Conservation (phyloP, 1,284 basidiomycete genomes). For the Ceratobasidium sp. region DNA sequence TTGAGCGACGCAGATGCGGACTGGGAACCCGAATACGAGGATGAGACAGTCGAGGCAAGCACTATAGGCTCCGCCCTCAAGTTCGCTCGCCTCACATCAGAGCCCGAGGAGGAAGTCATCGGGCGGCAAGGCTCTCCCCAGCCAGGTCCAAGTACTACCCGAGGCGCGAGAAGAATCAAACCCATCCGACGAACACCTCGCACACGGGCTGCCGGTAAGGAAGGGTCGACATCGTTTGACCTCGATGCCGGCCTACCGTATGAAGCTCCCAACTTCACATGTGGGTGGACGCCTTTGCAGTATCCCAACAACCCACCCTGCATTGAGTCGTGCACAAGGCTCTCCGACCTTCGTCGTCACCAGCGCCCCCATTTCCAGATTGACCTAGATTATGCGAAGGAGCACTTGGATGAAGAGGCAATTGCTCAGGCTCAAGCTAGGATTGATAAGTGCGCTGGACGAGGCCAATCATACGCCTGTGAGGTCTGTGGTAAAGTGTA, state of each 20-base stretch:
- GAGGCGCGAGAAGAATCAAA: conserved; percentile 33
- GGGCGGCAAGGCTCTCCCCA: conserved; percentile 17
- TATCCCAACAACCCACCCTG: conserved; percentile 25
- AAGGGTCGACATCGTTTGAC: conserved; percentile 19
- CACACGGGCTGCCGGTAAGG: conserved; percentile 21
- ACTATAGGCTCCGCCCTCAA: conserved; percentile 13
- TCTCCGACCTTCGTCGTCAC: conserved; percentile 42
- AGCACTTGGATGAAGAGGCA: conserved; percentile 27
- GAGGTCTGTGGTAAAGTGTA: conserved; percentile 41
- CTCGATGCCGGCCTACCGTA: conserved; percentile 26
- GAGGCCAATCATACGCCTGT: conserved; percentile 39
- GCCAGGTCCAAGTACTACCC: conserved; percentile 37
- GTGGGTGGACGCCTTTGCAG: conserved; percentile 30
- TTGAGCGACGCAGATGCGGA: conserved; percentile 37
- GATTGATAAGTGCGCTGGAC: conserved; percentile 37
- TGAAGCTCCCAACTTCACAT: conserved; percentile 31
- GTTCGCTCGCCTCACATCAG: conserved; percentile 31
- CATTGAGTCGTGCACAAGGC: conserved; percentile 33
- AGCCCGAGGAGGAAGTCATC: conserved; percentile 16
- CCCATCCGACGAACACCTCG: conserved; percentile 20
- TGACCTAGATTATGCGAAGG: conserved; percentile 37
- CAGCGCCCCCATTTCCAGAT: conserved; percentile 39
- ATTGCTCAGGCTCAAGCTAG: conserved; percentile 25
- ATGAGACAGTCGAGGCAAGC: not conserved
- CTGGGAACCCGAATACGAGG: conserved; percentile 39